phyloP scores from a whole-genome alignment of 1,139 yeast species.

The Geotrichum aggregatum region DNA sequence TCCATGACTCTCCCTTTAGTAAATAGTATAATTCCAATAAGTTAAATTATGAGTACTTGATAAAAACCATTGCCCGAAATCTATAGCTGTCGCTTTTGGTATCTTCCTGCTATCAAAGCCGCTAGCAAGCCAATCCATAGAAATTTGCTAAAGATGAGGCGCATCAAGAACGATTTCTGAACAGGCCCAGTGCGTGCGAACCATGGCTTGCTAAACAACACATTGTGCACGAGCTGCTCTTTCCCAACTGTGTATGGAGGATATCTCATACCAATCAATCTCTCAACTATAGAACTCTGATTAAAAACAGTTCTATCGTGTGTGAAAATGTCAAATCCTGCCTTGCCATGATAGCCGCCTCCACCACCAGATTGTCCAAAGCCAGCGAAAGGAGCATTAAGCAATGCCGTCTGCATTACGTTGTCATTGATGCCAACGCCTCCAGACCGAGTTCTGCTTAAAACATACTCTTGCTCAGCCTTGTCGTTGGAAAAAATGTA shows the following conservation, averaged over 20 bases:
- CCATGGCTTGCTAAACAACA: slow-evolving; percentile 12
- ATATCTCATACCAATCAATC: slow-evolving; percentile 9
- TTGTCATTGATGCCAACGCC: slow-evolving; percentile 69
- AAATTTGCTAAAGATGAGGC: background rate
- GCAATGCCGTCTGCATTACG: slow-evolving; percentile 64
- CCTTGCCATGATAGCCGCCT: slow-evolving; percentile 66
- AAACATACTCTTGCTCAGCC: slow-evolving; percentile 50
- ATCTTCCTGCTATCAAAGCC: background rate
- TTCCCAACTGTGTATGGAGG: slow-evolving; percentile 15
- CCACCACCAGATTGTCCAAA: slow-evolving; percentile 72
- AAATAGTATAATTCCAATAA: no score
- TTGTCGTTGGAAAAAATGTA: slow-evolving; percentile 64
- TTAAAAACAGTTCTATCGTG: slow-evolving; percentile 68
- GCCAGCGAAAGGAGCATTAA: slow-evolving; percentile 89
- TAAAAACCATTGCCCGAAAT: no score
- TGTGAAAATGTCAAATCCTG: slow-evolving; percentile 68
- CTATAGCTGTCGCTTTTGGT: no score
- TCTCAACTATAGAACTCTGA: slow-evolving; percentile 38
- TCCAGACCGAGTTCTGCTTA: slow-evolving; percentile 64
- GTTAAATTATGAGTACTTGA: no score
- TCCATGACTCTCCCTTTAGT: no score
- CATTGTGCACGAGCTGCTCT: background rate
- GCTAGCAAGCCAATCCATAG: background rate
- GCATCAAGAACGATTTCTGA: background rate
- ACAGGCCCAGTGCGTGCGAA: slow-evolving; percentile 27